These are phyloP conservation scores for Daedalea quercina DNA, from an alignment of 768 basidiomycete species.

Conservation along the genomic window DNA sequence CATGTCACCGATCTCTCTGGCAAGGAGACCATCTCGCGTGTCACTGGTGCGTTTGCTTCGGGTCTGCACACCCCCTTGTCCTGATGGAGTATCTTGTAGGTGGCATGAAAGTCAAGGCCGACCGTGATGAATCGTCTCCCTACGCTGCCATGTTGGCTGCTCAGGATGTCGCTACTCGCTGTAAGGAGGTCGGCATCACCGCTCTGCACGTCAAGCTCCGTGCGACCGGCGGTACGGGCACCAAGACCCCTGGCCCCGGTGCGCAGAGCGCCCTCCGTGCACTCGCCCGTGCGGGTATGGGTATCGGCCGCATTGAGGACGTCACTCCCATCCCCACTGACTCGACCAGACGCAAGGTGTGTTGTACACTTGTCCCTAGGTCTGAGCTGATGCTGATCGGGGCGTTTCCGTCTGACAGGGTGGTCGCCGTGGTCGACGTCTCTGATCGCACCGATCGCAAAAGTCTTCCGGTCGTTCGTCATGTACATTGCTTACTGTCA, in stretches of 20 bases:
- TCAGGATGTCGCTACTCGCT: constrained; percentile 92
- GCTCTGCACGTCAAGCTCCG: constrained; percentile 99
- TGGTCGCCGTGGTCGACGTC: constrained; percentile 98
- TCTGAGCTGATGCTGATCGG: background rate
- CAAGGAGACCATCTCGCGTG: constrained; percentile 98
- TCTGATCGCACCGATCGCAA: constrained; percentile 35
- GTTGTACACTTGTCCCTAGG: constrained; percentile 9
- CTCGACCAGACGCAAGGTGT: constrained; percentile 92
- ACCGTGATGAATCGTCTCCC: constrained; percentile 98
- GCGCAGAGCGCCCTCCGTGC: constrained; percentile 98
- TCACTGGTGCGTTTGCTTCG: constrained; percentile 63
- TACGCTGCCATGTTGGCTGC: constrained; percentile 98
- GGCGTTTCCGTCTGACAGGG: constrained; percentile 44
- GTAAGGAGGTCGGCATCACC: constrained; percentile 98
- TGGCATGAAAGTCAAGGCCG: constrained; percentile 99
- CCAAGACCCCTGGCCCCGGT: constrained; percentile 98
- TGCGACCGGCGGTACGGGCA: constrained; percentile 96
- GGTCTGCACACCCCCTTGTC: background rate
- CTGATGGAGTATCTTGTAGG: constrained; percentile 34
- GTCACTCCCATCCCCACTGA: constrained; percentile 97
- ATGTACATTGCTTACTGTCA: constrained; percentile 31
- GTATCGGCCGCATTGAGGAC: constrained; percentile 97
- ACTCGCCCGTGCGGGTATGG: constrained; percentile 96
- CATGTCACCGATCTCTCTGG: constrained; percentile 98
- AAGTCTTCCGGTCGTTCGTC: constrained; percentile 23